A percentile compares a stretch with the other conserved stretches of the same genome.
These are phyloP conservation scores for Verbena officinalis DNA, from an alignment of 257 asterid genomes.

Conservation along the genomic window DNA sequence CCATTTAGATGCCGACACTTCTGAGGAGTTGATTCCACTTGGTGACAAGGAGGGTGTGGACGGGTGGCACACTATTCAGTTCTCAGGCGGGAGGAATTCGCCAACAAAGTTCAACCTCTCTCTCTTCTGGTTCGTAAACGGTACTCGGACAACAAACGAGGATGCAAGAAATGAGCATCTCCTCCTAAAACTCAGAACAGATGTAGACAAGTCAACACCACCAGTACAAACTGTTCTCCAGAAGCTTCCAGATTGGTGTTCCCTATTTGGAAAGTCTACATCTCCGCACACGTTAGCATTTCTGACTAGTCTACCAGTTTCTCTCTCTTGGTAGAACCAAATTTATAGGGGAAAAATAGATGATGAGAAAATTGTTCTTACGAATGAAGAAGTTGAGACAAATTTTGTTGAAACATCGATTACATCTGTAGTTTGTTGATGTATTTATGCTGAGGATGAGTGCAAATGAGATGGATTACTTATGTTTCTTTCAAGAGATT, in stretches of 20 bases:
- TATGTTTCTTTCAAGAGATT: neutral
- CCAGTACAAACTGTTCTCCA: slow-evolving; percentile 41
- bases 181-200: slow-evolving; percentile 74
- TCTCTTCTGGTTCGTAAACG: slow-evolving; percentile 53
- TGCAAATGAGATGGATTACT: neutral
- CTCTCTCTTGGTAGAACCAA: slow-evolving; percentile 32
- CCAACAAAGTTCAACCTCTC: slow-evolving; percentile 68
- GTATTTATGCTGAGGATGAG: neutral
- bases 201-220: slow-evolving; percentile 66
- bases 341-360: too few relatives aligned
- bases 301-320: slow-evolving; percentile 52
- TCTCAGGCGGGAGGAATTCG: slow-evolving; percentile 78
- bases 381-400: too few relatives aligned
- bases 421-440: neutral
- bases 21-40: slow-evolving; percentile 57
- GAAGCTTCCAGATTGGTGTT: slow-evolving; percentile 89
- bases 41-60: slow-evolving; percentile 61
- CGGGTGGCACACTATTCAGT: slow-evolving; percentile 90
- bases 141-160: slow-evolving; percentile 11
- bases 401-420: neutral
- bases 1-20: slow-evolving; percentile 47
- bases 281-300: slow-evolving; percentile 79
- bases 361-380: neutral
- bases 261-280: slow-evolving; percentile 85
- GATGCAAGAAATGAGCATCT: slow-evolving; percentile 29